These are phyloP conservation scores for Fraxinus excelsior DNA, from an alignment of 257 asterid species.

Conservation along the genomic window DNA sequence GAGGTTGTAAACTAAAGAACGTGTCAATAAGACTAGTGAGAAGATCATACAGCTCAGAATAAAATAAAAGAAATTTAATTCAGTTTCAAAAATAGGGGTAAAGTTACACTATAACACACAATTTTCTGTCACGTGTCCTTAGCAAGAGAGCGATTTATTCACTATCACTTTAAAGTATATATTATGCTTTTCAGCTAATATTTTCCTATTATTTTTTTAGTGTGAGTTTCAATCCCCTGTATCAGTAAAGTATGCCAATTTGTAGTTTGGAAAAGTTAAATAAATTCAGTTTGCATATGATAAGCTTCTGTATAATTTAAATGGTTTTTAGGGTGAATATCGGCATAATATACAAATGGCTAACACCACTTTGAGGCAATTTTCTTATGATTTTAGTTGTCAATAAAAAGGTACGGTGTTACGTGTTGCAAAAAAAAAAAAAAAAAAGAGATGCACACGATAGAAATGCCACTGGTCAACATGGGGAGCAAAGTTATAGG, in stretches of 20 bases:
- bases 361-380: neutral
- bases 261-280: neutral
- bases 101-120: neutral
- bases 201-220: neutral
- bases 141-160: neutral
- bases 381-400: neutral
- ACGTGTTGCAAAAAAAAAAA: neutral
- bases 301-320: neutral
- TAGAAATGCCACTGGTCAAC: neutral
- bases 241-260: neutral
- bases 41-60: slow-evolving; percentile 12
- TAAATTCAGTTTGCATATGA: neutral
- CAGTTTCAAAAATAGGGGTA: no score
- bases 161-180: neutral
- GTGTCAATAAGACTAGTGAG: neutral
- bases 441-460: neutral
- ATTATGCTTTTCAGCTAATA: neutral
- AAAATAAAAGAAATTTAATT: no score
- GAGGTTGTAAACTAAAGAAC: slow-evolving; percentile 3
- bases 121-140: slow-evolving; percentile 3
- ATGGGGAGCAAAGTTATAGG: neutral
- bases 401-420: neutral
- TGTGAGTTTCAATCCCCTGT: neutral
- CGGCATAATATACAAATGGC: neutral
- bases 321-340: neutral